Conservation (phyloP, 495 filamentous ascomycete genomes). For the Apodospora peruviana region DNA sequence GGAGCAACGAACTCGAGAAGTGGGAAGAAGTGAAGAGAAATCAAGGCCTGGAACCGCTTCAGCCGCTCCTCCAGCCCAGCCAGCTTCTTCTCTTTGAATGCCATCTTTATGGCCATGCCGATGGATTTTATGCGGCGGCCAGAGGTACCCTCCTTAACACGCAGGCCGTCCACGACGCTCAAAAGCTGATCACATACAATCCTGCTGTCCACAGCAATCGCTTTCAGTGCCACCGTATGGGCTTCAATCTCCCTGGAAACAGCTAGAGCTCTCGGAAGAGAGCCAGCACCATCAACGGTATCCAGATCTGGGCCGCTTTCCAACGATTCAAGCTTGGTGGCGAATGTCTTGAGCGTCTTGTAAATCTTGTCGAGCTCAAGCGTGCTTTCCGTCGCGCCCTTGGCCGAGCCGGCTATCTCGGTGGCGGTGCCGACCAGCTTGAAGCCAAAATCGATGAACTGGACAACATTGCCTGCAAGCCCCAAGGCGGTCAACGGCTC, state of each 20-base stretch:
- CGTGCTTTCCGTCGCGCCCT: background rate
- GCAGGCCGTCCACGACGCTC: background rate
- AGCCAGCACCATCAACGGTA: too few relatives aligned
- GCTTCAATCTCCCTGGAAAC: too few relatives aligned
- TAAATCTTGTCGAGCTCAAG: background rate
- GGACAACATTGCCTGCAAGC: conserved; percentile 4
- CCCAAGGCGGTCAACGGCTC: background rate
- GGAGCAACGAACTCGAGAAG: background rate
- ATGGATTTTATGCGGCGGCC: background rate
- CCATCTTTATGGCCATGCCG: background rate
- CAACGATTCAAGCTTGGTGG: too few relatives aligned
- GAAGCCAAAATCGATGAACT: conserved; percentile 2
- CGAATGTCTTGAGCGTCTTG: background rate
- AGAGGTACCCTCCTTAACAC: background rate
- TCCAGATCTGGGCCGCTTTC: too few relatives aligned
- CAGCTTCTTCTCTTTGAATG: background rate
- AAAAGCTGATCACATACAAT: too few relatives aligned
- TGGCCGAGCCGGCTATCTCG: background rate
- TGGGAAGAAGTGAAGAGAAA: background rate
- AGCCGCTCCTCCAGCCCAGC: background rate
- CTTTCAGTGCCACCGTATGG: background rate
- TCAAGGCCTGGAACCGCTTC: background rate
- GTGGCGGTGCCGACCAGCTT: background rate
- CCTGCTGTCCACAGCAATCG: background rate
- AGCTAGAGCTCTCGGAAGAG: too few relatives aligned